Evolutionary conservation across 2,329 filamentous ascomycete species (phyloP).

Genomic region (Penicillium verrucosum): DNA sequence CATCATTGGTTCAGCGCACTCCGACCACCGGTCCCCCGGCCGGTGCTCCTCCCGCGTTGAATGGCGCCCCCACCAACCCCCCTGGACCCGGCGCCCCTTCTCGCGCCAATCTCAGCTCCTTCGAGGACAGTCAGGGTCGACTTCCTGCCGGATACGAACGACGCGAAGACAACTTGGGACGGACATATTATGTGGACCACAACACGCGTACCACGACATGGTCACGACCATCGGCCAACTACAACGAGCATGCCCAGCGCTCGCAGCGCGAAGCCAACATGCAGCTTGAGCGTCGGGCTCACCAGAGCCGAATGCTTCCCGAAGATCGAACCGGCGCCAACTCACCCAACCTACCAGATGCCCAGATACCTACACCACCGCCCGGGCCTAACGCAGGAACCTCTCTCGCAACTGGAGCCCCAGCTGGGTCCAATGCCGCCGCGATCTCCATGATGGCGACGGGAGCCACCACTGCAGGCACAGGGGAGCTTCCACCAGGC

Average conservation of each 20-base stretch:
- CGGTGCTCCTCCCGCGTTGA: constrained; percentile 41
- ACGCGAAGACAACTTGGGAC: constrained; percentile 87
- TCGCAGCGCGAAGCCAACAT: constrained; percentile 84
- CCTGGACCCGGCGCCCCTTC: constrained; percentile 40
- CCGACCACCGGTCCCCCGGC: constrained; percentile 35
- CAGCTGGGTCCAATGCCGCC: constrained; percentile 47
- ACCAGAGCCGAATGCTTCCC: constrained; percentile 92
- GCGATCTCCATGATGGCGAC: constrained; percentile 88
- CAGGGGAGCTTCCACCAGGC: constrained; percentile 87
- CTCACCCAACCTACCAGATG: constrained; percentile 70
- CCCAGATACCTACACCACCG: constrained; percentile 47
- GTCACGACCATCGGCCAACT: constrained; percentile 80
- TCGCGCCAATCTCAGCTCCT: constrained; percentile 72
- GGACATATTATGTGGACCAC: constrained; percentile 98
- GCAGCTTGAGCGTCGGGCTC: constrained; percentile 84
- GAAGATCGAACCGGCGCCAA: constrained; percentile 93
- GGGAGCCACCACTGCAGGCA: constrained; percentile 88
- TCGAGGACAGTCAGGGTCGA: constrained; percentile 92
- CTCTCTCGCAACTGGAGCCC: constrained; percentile 36
- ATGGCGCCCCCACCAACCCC: constrained; percentile 37
- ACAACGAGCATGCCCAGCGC: constrained; percentile 71
- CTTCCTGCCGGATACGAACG: constrained; percentile 94
- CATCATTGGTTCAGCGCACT: constrained; percentile 35
- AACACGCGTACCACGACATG: constrained; percentile 96
- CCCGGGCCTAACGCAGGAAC: constrained; percentile 31